Conservation (phyloP, 208 protist genomes). For the Acanthamoeba healyi region DNA sequence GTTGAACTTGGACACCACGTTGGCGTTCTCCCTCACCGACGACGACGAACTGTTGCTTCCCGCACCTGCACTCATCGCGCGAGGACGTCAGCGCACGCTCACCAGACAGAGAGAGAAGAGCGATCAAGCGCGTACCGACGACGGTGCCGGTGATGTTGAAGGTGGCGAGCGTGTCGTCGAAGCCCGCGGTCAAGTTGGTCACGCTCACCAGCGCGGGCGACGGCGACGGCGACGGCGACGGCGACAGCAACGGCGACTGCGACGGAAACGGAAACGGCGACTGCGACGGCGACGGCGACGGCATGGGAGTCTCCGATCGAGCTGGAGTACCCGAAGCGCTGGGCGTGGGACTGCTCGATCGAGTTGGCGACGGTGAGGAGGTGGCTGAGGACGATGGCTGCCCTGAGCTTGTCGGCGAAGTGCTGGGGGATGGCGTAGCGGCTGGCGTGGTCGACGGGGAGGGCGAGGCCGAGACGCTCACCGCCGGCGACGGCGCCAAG, state of each 20-base stretch:
- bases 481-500: no score
- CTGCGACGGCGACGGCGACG: neutral
- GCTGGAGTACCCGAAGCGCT: no score
- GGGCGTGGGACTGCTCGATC: neutral
- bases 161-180: neutral
- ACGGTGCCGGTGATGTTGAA: slow-evolving; percentile 8
- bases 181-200: neutral
- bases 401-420: no score
- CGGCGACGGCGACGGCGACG: neutral
- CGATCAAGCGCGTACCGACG: no score
- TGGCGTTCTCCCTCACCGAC: neutral
- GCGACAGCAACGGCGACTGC: neutral
- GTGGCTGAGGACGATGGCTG: no score
- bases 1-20: neutral
- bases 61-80: no score
- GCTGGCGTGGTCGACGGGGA: no score
- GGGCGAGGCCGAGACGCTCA: no score
- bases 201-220: neutral
- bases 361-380: no score
- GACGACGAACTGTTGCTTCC: neutral
- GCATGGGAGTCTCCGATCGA: neutral
- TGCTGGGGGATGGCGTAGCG: neutral
- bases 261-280: neutral
- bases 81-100: neutral
- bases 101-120: neutral